These are phyloP conservation scores for Colletotrichum sp. DNA, from an alignment of 2,329 filamentous ascomycete genomes.

Conservation along the genomic window DNA sequence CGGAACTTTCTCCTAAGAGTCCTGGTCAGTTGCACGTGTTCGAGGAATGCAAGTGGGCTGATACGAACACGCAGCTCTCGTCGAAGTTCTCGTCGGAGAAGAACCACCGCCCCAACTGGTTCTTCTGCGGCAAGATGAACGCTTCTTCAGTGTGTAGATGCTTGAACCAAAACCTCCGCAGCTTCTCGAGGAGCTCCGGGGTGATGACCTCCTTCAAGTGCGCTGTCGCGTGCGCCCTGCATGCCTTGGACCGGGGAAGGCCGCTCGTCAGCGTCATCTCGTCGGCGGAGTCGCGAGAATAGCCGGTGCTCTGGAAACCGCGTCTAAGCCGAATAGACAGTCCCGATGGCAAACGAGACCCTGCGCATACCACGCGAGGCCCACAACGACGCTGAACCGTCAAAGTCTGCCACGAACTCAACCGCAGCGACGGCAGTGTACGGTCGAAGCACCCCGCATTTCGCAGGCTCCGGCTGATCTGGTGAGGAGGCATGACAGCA, in stretches of 20 bases:
- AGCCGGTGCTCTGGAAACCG: not conserved
- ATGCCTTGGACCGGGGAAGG: constrained; percentile 13
- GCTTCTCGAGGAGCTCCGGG: constrained; percentile 30
- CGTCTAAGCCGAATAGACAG: not conserved
- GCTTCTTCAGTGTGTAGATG: constrained; percentile 32
- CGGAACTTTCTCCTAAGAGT: constrained; percentile 33
- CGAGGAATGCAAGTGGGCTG: not conserved
- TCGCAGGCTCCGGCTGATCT: constrained; percentile 5
- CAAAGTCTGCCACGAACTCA: not conserved
- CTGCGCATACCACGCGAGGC: not conserved
- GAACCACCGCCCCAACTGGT: constrained; percentile 39
- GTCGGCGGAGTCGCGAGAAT: not conserved
- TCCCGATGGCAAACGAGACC: not conserved
- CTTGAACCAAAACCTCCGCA: constrained; percentile 45
- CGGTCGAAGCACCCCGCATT: constrained; percentile 12
- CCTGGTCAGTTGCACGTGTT: not conserved
- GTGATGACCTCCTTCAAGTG: constrained; percentile 28
- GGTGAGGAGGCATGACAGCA: constrained; percentile 1
- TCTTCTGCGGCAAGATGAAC: constrained; percentile 28
- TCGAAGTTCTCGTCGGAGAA: constrained; percentile 37
- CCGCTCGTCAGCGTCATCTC: constrained; percentile 1
- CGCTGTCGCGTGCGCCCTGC: constrained; percentile 7
- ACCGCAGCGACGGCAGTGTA: not conserved
- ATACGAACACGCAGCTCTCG: constrained; percentile 33
- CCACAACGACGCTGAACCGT: not conserved